These are phyloP conservation scores for Tylopilus intermedius DNA, from an alignment of 768 basidiomycete species.

Conservation along the genomic window DNA sequence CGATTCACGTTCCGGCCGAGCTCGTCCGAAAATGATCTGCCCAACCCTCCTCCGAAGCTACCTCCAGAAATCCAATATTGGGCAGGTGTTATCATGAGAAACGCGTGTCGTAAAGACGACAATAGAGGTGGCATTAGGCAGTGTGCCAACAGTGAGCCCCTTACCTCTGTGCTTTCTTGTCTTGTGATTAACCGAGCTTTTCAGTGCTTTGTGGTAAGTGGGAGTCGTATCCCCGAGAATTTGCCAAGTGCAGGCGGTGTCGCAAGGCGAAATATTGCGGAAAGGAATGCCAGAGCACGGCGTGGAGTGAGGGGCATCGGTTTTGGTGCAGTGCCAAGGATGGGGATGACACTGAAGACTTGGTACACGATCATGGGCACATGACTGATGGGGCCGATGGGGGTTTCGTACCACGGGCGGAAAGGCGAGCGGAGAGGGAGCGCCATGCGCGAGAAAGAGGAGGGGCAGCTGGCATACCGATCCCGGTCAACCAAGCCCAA, in stretches of 20 bases:
- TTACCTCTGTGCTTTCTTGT: background rate
- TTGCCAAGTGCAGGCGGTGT: conserved; percentile 94
- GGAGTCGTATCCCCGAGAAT: conserved; percentile 90
- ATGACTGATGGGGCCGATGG: conserved; percentile 11
- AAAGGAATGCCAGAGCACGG: conserved; percentile 93
- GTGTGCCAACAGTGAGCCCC: conserved; percentile 85
- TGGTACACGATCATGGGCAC: conserved; percentile 27
- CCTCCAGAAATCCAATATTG: conserved; percentile 95
- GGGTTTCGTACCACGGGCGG: conserved; percentile 20
- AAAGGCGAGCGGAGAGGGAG: conserved; percentile 38
- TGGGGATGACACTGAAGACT: conserved; percentile 39
- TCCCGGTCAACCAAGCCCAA: conserved; percentile 12
- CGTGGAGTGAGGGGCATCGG: conserved; percentile 94
- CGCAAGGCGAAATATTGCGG: conserved; percentile 98
- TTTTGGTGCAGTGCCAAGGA: conserved; percentile 85
- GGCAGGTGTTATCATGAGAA: conserved; percentile 99
- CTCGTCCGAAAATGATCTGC: conserved; percentile 68
- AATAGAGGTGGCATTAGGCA: conserved; percentile 88
- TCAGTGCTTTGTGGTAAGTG: conserved; percentile 91
- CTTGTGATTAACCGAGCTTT: conserved; percentile 1
- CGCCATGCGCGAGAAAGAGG: conserved; percentile 26
- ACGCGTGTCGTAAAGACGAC: conserved; percentile 97
- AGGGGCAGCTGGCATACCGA: conserved; percentile 1
- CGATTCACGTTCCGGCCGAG: conserved; percentile 93
- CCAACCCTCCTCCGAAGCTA: conserved; percentile 63